A percentile compares a stretch with the other conserved stretches of the same genome.
These are phyloP conservation scores for Cordia subcordata DNA, from an alignment of 257 asterid genomes.

Conservation along the genomic window DNA sequence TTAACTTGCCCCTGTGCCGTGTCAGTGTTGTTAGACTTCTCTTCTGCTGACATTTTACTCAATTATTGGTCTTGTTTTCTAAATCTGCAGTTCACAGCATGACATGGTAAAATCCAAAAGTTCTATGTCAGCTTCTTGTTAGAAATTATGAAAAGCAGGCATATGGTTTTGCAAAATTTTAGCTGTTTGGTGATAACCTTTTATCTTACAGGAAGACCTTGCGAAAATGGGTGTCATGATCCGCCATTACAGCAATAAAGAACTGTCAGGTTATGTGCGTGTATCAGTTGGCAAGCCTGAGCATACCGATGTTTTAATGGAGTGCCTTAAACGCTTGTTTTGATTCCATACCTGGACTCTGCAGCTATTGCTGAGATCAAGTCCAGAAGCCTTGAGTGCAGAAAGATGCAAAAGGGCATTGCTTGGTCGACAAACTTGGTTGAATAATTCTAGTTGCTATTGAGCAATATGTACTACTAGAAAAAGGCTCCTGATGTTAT, in stretches of 20 bases:
- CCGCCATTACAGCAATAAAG: constrained; percentile 89
- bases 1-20: no score
- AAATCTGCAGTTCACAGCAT: no score
- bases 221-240: constrained; percentile 88
- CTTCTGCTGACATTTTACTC: no score
- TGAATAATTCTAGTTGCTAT: not conserved
- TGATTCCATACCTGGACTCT: constrained; percentile 4
- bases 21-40: no score
- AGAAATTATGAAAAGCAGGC: not conserved
- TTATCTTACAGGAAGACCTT: constrained; percentile 69
- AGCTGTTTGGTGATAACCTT: not conserved
- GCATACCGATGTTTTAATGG: constrained; percentile 78
- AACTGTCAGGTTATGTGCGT: constrained; percentile 77
- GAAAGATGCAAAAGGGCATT: no score
- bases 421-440: not conserved
- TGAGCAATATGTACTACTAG: not conserved
- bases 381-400: no score
- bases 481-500: no score
- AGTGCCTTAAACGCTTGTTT: constrained; percentile 45
- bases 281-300: constrained; percentile 94
- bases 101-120: no score
- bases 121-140: no score
- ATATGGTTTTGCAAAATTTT: not conserved
- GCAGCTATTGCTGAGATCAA: not conserved
- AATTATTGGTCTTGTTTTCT: no score